Conservation (phyloP, 2,329 filamentous ascomycete species). For the Talaromyces sp. region DNA sequence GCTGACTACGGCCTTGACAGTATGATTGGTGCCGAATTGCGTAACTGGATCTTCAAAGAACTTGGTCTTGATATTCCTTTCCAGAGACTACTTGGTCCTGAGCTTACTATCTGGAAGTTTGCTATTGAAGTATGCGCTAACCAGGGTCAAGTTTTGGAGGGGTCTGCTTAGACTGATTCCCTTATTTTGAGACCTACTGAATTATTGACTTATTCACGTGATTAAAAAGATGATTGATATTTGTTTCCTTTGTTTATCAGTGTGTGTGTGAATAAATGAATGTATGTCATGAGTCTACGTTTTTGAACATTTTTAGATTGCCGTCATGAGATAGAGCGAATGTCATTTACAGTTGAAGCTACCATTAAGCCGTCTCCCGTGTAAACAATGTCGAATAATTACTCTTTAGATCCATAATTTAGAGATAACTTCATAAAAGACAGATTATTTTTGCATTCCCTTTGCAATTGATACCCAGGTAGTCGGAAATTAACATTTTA, state of each 20-base stretch:
- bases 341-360: not conserved
- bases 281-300: not conserved
- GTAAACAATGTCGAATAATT: not conserved
- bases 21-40: conserved; percentile 28
- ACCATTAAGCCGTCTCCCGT: not conserved
- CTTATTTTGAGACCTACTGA: not conserved
- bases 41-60: conserved; percentile 22
- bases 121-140: conserved; percentile 6
- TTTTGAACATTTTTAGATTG: not conserved
- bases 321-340: not conserved
- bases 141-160: conserved; percentile 2
- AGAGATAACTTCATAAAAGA: not conserved
- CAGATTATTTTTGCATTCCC: not conserved
- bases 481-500: not conserved
- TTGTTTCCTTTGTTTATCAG: conserved; percentile 3
- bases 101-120: conserved; percentile 10
- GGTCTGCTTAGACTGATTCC: not conserved
- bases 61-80: conserved; percentile 24
- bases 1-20: conserved; percentile 25
- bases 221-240: not conserved
- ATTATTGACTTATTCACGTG: not conserved
- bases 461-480: not conserved
- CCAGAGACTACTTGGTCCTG: conserved; percentile 3
- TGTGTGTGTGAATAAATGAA: not conserved
- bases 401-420: too few relatives aligned